These are phyloP conservation scores for Imleria badia DNA, from an alignment of 768 basidiomycete species.

Conservation along the genomic window DNA sequence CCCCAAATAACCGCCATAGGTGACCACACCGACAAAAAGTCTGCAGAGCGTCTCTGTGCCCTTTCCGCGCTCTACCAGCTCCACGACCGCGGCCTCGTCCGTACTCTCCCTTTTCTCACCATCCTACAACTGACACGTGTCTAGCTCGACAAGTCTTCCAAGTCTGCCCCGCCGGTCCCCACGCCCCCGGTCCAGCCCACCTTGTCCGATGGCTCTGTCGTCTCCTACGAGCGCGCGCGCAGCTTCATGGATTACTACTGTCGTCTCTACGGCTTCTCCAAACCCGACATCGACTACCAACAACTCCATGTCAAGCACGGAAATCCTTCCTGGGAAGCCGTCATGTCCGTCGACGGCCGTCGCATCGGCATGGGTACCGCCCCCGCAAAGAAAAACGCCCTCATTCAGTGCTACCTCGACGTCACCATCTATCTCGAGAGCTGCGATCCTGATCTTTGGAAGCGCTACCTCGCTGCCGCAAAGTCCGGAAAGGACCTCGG, in stretches of 20 bases:
- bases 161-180: slow-evolving; percentile 6
- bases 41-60: slow-evolving; percentile 74
- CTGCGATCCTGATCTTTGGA: slow-evolving; percentile 83
- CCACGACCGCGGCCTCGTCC: slow-evolving; percentile 58
- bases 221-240: slow-evolving; percentile 72
- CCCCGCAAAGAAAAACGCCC: slow-evolving; percentile 67
- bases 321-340: slow-evolving; percentile 59
- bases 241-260: slow-evolving; percentile 97
- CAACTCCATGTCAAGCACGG: slow-evolving; percentile 27
- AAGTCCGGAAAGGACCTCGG: slow-evolving; percentile 69
- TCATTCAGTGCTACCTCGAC: slow-evolving; percentile 78
- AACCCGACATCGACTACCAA: slow-evolving; percentile 65
- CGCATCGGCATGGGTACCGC: slow-evolving; percentile 81
- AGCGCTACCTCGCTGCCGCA: slow-evolving; percentile 57
- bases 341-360: slow-evolving; percentile 73
- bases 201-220: slow-evolving; percentile 61
- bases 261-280: slow-evolving; percentile 67
- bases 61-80: slow-evolving; percentile 74
- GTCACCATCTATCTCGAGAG: slow-evolving; percentile 83
- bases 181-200: slow-evolving; percentile 23
- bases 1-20: slow-evolving; percentile 57
- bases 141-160: slow-evolving; percentile 33
- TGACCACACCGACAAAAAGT: slow-evolving; percentile 55
- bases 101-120: slow-evolving; percentile 27
- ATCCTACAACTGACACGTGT: not conserved